phyloP scores from a whole-genome alignment of 805 yeast species.

The Starmerella ratchasimensis region DNA sequence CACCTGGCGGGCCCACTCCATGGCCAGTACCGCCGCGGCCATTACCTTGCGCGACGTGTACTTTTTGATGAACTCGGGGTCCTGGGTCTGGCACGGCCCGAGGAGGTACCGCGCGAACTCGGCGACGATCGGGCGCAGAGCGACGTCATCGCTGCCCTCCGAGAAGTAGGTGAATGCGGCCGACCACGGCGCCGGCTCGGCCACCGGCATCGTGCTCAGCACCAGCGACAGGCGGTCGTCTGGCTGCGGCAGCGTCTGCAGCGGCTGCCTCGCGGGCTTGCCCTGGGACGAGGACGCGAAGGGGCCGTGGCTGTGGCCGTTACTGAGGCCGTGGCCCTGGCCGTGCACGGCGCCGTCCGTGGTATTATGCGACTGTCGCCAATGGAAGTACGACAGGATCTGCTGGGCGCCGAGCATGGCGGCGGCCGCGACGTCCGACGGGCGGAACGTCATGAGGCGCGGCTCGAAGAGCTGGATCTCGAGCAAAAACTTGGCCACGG shows the following conservation, averaged over 20 bases:
- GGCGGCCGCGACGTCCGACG: conserved; percentile 73
- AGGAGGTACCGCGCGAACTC: conserved; percentile 60
- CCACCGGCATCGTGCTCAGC: not conserved
- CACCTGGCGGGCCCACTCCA: conserved; percentile 22
- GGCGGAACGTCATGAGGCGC: conserved; percentile 55
- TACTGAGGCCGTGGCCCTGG: not conserved
- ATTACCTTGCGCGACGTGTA: conserved; percentile 79
- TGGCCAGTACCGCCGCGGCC: conserved; percentile 36
- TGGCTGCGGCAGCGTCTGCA: not conserved
- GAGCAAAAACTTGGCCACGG: conserved; percentile 69
- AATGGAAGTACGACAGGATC: conserved; percentile 44
- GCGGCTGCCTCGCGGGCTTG: not conserved
- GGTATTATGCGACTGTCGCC: no score
- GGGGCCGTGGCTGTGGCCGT: not conserved
- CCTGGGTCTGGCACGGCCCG: conserved; percentile 77
- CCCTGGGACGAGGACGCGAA: not conserved
- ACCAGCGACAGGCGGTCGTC: not conserved
- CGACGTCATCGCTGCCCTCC: conserved; percentile 71
- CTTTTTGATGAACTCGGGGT: conserved; percentile 61
- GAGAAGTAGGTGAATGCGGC: conserved; percentile 79
- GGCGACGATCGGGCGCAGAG: conserved; percentile 57
- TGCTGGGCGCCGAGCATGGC: conserved; percentile 73
- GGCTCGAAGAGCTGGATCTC: conserved; percentile 69
- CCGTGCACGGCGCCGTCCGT: not conserved
- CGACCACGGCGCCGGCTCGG: conserved; percentile 42